A percentile compares a stretch with the other conserved stretches of the same genome.
These are phyloP conservation scores for Botrytis pseudocinerea DNA, from an alignment of 2,329 filamentous ascomycete species.

Conservation along the genomic window DNA sequence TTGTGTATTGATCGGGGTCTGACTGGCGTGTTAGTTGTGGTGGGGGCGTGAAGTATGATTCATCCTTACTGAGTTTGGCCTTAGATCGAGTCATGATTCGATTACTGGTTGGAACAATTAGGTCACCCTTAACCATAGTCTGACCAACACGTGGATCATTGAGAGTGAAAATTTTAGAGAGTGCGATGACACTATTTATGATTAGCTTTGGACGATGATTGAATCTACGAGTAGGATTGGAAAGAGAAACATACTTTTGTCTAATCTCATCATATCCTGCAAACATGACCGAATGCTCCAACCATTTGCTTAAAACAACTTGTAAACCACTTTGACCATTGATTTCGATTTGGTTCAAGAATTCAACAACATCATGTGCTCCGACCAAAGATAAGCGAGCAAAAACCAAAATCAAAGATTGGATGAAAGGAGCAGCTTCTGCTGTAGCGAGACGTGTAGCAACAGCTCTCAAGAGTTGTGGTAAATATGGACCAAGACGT, in stretches of 20 bases:
- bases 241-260: constrained; percentile 71
- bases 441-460: constrained; percentile 82
- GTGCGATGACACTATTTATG: constrained; percentile 72
- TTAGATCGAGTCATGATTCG: constrained; percentile 93
- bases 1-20: constrained; percentile 88
- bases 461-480: constrained; percentile 85
- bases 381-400: constrained; percentile 83
- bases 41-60: constrained; percentile 17
- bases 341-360: constrained; percentile 82
- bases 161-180: constrained; percentile 87
- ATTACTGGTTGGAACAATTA: constrained; percentile 77
- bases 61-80: constrained; percentile 69
- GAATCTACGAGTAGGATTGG: neutral
- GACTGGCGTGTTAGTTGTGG: constrained; percentile 27
- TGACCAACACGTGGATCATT: constrained; percentile 77
- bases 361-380: constrained; percentile 86
- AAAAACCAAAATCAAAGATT: constrained; percentile 93
- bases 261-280: constrained; percentile 98
- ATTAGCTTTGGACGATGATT: constrained; percentile 39
- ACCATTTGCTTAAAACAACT: constrained; percentile 90
- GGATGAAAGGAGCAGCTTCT: constrained; percentile 84
- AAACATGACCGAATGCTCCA: constrained; percentile 95
- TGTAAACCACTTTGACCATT: constrained; percentile 78
- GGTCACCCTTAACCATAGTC: constrained; percentile 86
- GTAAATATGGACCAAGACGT: constrained; percentile 83